phyloP scores from a whole-genome alignment of 2,329 filamentous ascomycete genomes.

The Beauveria bassiana region DNA sequence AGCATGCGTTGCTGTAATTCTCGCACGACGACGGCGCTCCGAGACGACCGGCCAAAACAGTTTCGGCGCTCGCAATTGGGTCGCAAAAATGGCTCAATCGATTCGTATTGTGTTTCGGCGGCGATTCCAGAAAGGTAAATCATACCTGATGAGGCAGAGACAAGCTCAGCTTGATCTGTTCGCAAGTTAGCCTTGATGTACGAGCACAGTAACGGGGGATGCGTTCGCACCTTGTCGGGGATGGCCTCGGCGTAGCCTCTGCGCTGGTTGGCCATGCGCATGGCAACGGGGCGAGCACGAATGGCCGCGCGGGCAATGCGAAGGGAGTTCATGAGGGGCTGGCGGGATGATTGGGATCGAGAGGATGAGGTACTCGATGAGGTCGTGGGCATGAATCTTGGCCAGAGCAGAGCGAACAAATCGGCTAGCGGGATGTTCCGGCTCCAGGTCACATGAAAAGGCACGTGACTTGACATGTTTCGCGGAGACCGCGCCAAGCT shows the following conservation, averaged over 20 bases:
- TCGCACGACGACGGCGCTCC: slow-evolving; percentile 6
- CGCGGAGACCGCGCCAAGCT: too few relatives aligned
- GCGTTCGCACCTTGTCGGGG: slow-evolving; percentile 58
- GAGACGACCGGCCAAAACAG: slow-evolving; percentile 12
- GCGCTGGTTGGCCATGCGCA: slow-evolving; percentile 71
- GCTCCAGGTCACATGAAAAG: slow-evolving; percentile 21
- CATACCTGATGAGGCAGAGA: slow-evolving; percentile 97
- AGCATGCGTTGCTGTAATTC: slow-evolving; percentile 23
- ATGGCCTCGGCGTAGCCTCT: slow-evolving; percentile 87
- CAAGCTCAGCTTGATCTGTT: slow-evolving; percentile 91
- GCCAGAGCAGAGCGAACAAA: slow-evolving; percentile 31
- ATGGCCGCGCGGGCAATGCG: slow-evolving; percentile 87
- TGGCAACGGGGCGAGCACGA: slow-evolving; percentile 69
- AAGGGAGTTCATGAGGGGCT: slow-evolving; percentile 79
- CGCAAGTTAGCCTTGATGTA: slow-evolving; percentile 17
- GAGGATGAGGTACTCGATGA: slow-evolving; percentile 35
- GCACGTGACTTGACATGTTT: slow-evolving; percentile 22
- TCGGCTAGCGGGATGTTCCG: slow-evolving; percentile 35
- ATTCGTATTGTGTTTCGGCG: not conserved
- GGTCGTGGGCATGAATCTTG: slow-evolving; percentile 42
- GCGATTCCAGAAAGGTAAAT: slow-evolving; percentile 13
- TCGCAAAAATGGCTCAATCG: slow-evolving; percentile 18
- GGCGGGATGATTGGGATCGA: slow-evolving; percentile 37
- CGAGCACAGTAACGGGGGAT: slow-evolving; percentile 17
- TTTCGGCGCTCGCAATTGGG: slow-evolving; percentile 19